A percentile compares a stretch with the other conserved stretches of the same genome.
phyloP scores from a whole-genome alignment of 345 rosid genomes.

The Citrus maxima region DNA sequence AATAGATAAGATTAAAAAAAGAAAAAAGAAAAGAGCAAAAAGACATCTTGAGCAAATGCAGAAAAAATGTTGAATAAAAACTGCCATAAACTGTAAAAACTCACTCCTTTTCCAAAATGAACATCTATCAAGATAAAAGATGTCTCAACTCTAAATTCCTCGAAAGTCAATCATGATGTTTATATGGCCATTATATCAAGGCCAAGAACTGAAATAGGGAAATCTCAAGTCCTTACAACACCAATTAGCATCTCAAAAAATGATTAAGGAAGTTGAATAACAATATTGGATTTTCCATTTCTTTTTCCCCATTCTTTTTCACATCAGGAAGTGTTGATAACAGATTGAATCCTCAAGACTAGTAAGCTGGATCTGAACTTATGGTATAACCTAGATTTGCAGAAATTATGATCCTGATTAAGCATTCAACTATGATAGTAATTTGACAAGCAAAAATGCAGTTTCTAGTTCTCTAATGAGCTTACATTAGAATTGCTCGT shows the following conservation, averaged over 20 bases:
- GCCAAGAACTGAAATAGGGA: not conserved
- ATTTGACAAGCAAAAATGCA: not conserved
- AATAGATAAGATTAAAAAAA: too few species aligned
- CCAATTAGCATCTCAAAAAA: not conserved
- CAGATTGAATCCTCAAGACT: not conserved
- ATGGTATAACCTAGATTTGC: not conserved
- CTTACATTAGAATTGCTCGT: slow-evolving; percentile 76
- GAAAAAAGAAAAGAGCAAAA: not conserved
- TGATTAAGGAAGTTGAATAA: not conserved
- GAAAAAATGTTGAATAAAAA: not conserved
- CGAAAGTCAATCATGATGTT: not conserved
- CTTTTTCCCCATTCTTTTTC: not conserved
- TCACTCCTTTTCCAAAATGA: not conserved
- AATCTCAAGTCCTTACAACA: not conserved
- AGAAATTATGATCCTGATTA: not conserved
- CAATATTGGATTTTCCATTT: not conserved
- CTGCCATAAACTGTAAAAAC: not conserved
- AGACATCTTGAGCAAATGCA: not conserved
- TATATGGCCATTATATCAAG: not conserved
- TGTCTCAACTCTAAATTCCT: not conserved
- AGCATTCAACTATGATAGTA: not conserved
- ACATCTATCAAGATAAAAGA: not conserved
- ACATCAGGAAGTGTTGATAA: not conserved
- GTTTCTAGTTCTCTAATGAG: slow-evolving; percentile 6
- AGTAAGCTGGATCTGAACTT: not conserved